Evolutionary conservation across 768 basidiomycete genomes (phyloP), one percentile per base, ranked within the genome.

Genomic region (Ephemerocybe angulata): DNA sequence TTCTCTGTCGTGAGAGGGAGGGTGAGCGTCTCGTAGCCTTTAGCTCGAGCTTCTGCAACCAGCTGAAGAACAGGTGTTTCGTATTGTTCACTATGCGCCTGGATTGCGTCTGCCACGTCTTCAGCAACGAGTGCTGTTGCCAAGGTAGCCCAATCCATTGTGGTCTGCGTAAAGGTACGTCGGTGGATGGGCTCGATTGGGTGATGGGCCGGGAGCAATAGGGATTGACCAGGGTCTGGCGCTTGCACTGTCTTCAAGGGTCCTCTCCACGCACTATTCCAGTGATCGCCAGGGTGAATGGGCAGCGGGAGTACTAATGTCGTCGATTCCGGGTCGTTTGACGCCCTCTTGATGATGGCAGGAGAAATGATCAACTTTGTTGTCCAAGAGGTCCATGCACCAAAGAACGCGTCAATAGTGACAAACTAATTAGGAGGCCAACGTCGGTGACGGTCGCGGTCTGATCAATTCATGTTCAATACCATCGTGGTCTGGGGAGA

Each of bases 1-100:
- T 80, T 81, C 17, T 79, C 78, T 53, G 88, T 96, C 22, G 95
- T 93, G n/a, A 98, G 76, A n/a, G 93, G 93, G 17, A 95, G 67
- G 63, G 86, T 89, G 38, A 93, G 76, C 1, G 77, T 67, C 52
- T 90, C 85, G 65, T 93, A 98, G 17, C 88, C 88, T 53, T 84
- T 86, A 11, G 73, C 58, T 46, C 74, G 80, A 17, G 84, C 78
- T 25, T 82, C 79, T 12, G 76, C 66, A 1, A 81, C 64, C 31
- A 86, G 67, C 57, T 71, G 69, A 48, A 86, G 76, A 2, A 84
- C 71, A 4, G 83, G 79, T 0, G 84, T 80, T 48, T 73, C 74
- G 48, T 70, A 56, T 21, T 44, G 13, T 29, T 29, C 24, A 48
- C 49, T 55, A 37, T 56, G 12, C 52, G 54, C 17, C 57, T 58